A percentile compares a stretch with the other conserved stretches of the same genome.
phyloP scores from a whole-genome alignment of 208 protist species.

The Trypanosoma scelopori region DNA sequence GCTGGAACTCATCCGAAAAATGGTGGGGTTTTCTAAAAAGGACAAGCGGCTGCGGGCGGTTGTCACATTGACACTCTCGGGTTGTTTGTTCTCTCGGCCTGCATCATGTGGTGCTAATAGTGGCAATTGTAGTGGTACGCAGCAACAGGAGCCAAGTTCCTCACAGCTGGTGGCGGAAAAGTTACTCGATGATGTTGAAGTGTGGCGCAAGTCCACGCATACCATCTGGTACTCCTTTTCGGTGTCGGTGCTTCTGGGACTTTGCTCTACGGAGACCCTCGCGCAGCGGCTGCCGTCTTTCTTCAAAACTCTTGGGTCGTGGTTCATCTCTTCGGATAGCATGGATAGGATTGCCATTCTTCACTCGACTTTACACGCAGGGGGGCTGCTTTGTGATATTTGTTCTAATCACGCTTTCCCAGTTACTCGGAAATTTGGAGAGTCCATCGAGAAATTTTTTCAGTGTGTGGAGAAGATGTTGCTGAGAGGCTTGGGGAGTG shows the following conservation, averaged over 20 bases:
- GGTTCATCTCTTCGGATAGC: conserved; percentile 14
- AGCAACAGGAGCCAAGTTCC: not conserved
- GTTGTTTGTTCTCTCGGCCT: conserved; percentile 14
- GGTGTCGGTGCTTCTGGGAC: conserved; percentile 13
- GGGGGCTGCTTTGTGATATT: conserved; percentile 19
- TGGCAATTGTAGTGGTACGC: not conserved
- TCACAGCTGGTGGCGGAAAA: not conserved
- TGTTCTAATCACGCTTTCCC: not conserved
- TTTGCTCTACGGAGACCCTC: conserved; percentile 8
- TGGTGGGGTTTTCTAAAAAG: conserved; percentile 13
- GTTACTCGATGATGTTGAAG: conserved; percentile 19
- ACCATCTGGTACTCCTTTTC: conserved; percentile 23
- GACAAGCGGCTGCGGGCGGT: conserved; percentile 17
- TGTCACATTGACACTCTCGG: conserved; percentile 15
- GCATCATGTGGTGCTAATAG: not conserved
- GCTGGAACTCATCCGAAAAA: conserved; percentile 14
- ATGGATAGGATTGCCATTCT: conserved; percentile 27
- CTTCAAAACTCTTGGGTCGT: conserved; percentile 15
- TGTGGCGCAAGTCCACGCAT: conserved; percentile 23
- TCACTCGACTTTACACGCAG: conserved; percentile 21
- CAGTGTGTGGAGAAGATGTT: conserved; percentile 26
- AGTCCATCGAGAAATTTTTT: conserved; percentile 16
- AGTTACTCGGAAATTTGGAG: not conserved
- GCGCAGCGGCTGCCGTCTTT: conserved; percentile 10
- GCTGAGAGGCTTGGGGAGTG: conserved; percentile 6